A percentile compares a stretch with the other conserved stretches of the same genome.
Conservation (phyloP, 331 rosid species). For the Acacia concinna region DNA sequence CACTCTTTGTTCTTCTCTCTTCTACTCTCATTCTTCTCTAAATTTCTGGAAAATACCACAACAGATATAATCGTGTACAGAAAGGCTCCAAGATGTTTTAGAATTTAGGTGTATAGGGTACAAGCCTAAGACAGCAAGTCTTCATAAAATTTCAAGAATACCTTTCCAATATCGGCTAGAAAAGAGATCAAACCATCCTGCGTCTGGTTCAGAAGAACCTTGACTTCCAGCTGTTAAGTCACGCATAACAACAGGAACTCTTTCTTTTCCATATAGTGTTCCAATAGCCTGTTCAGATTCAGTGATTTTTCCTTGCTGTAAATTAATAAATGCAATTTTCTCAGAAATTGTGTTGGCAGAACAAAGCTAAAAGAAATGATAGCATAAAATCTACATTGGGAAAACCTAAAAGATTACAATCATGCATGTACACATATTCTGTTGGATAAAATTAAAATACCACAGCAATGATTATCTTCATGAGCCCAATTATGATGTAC, state of each 20-base stretch:
- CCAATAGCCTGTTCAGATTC: conserved; percentile 80
- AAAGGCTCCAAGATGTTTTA: background rate
- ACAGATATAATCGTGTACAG: background rate
- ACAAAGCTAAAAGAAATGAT: conserved; percentile 26
- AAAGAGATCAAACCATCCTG: conserved; percentile 96
- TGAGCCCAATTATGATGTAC: background rate
- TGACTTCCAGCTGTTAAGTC: conserved; percentile 64
- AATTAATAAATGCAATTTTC: conserved; percentile 28
- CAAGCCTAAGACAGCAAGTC: background rate
- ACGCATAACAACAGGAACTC: conserved; percentile 64
- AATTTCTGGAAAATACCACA: too few species aligned
- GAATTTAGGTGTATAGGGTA: background rate
- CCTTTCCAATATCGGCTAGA: conserved; percentile 94
- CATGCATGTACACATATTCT: background rate
- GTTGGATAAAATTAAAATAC: conserved; percentile 15
- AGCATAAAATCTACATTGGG: conserved; percentile 9
- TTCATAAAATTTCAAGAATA: conserved; percentile 29
- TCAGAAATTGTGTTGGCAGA: conserved; percentile 21
- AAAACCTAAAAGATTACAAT: conserved; percentile 11
- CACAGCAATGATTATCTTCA: background rate
- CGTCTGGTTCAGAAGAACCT: conserved; percentile 90
- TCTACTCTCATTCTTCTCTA: too few species aligned
- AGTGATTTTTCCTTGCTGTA: conserved; percentile 82
- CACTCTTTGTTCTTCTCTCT: too few species aligned
- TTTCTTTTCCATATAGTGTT: conserved; percentile 79